A percentile compares a stretch with the other conserved stretches of the same genome.
phyloP scores from a whole-genome alignment of 306 rosid species.

The Clitoria ternatea region DNA sequence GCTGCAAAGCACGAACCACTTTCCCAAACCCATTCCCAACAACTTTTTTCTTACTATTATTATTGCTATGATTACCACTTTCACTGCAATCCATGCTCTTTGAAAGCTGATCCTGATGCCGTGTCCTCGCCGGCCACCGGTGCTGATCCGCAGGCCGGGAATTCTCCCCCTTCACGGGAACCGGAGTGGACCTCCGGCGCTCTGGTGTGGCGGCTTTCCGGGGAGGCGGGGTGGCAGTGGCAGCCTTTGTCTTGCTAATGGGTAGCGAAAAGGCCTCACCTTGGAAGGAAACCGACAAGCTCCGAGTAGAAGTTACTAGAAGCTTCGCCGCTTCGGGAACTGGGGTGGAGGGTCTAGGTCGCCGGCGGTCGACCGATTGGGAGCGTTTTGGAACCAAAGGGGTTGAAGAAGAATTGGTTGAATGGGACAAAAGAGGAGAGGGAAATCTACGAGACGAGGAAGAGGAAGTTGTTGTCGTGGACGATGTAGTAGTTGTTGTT shows the following conservation, averaged over 20 bases:
- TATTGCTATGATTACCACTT: too few relatives aligned
- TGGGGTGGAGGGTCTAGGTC: conserved; percentile 56
- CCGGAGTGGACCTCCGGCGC: conserved; percentile 71
- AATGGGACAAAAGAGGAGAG: conserved; percentile 82
- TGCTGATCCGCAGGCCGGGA: conserved; percentile 74
- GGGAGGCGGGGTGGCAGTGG: conserved; percentile 42
- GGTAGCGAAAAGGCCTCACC: conserved; percentile 96
- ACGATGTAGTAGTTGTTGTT: conserved; percentile 18
- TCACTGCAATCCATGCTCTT: conserved; percentile 66
- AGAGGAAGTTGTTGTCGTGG: conserved; percentile 50
- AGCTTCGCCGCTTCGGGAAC: conserved; percentile 76
- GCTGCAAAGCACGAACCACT: conserved; percentile 66
- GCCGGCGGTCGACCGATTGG: conserved; percentile 82
- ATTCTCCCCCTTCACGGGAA: conserved; percentile 67
- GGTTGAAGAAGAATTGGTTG: conserved; percentile 69
- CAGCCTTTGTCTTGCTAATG: conserved; percentile 77
- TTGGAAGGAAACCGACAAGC: conserved; percentile 93
- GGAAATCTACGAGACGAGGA: conserved; percentile 75
- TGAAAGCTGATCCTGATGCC: conserved; percentile 45
- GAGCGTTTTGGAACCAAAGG: conserved; percentile 70
- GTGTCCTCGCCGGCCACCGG: conserved; percentile 82
- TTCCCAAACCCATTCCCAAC: conserved; percentile 69
- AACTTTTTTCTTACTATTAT: conserved; percentile 43
- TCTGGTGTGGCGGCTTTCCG: conserved; percentile 79
- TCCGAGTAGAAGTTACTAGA: conserved; percentile 85